Base-by-base conservation (phyloP, 352 stramenopile genomes). In the Aphanomyces stellatus region DNA sequence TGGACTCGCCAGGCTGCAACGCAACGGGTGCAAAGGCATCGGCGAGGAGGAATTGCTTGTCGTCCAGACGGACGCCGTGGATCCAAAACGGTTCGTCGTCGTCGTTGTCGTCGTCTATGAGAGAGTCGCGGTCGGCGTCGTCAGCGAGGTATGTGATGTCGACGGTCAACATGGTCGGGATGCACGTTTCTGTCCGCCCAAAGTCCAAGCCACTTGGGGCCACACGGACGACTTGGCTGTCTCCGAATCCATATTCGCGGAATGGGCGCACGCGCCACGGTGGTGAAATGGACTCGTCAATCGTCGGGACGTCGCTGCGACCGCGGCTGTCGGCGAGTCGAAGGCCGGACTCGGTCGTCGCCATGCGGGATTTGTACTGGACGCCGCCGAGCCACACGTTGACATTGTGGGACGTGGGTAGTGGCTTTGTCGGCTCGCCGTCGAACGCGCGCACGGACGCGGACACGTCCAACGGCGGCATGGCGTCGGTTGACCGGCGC, bases 41-140 rank as follows among this genome's bases (percentile, higher is more conserved):
- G 40, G 55, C 35, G 30, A 64, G 35, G 19, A 64, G 35, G 35
- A 64, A 64, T 7, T 48, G 33, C 35, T 64, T 64, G 55, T 64
- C 55, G 4, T 17, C 17, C 7, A 64, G 22, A 13, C 19, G 11
- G 55, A 49, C 37, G n/a, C 37, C 24, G 6, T 27, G 24, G 55
- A 64, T 64, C 11, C n/a, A 4, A n/a, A 64, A 34, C 3, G 55
- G 33, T 7, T 51, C 31, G 34, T 35, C 33, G 35, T 64, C 35
- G 40, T 34, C 8, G 24, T 34, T 24, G 35, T 64, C 33, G 30
- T 46, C 24, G 19, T 57, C 28, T 22, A 27, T 19, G 24, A n/a
- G 24, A 37, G 24, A 8, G 8, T 17, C 37, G 17, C 17, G 8
- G 37, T 51, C 42, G 13, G 25, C 13, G 6, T 15, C 25, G 2